Percentiles rank a stretch among this genome's conserved stretches.
phyloP scores from a whole-genome alignment of 2,329 filamentous ascomycete genomes.

The Diplodia seriata region DNA sequence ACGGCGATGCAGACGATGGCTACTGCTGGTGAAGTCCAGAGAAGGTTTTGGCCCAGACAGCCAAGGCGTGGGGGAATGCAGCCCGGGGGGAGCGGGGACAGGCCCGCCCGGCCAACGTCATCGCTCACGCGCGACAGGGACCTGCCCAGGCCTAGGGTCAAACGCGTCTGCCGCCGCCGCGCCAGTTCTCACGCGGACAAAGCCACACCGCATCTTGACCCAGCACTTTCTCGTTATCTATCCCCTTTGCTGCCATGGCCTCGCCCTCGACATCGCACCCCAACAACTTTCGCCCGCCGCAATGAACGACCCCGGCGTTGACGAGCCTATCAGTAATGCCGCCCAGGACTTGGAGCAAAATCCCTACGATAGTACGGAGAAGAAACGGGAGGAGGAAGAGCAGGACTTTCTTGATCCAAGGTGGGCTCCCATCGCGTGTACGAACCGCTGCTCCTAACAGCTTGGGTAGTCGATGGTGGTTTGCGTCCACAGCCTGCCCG shows the following conservation, averaged over 20 bases:
- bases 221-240: no score
- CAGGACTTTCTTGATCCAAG: slow-evolving; percentile 54
- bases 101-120: slow-evolving; percentile 4
- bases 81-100: not conserved
- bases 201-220: not conserved
- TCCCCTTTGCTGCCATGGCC: not conserved
- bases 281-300: not conserved
- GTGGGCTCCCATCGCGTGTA: slow-evolving; percentile 36
- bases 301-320: slow-evolving; percentile 63
- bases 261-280: no score
- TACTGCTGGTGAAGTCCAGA: slow-evolving; percentile 10
- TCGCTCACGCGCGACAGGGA: slow-evolving; percentile 18
- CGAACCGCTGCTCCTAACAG: not conserved
- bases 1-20: not conserved
- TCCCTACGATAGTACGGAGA: slow-evolving; percentile 41
- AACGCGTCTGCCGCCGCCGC: slow-evolving; percentile 8
- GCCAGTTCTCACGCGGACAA: slow-evolving; percentile 14
- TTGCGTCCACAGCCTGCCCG: slow-evolving; percentile 65
- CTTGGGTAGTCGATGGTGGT: slow-evolving; percentile 62
- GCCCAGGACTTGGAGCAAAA: slow-evolving; percentile 54
- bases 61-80: not conserved
- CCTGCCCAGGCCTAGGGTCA: not conserved
- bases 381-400: slow-evolving; percentile 50
- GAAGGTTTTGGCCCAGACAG: slow-evolving; percentile 12
- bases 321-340: slow-evolving; percentile 56